Evolutionary conservation across 495 filamentous ascomycete species (phyloP), one percentile per base, ranked within the genome.

Genomic region (Penicillium cataractarum): DNA sequence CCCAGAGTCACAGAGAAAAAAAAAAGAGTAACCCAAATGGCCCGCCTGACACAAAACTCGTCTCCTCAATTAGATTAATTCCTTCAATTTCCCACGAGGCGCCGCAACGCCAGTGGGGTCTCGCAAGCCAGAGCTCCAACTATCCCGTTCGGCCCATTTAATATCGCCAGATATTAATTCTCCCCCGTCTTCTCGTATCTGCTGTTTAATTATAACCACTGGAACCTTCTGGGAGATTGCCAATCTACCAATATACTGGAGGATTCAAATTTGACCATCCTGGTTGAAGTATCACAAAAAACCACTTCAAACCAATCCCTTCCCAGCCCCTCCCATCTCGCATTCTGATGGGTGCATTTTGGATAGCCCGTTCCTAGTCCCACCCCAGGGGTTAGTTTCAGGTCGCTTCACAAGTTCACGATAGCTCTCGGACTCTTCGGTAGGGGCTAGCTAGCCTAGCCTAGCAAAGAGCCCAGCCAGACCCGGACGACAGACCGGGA

Each of bases 301-400:
- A 22, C 21, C 12, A 3, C 42, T 46, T 46, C 42, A 22, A 15
- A 46, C 17, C 42, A 9, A 46, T 46, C 42, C 17, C 17, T 46
- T 21, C 26, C 15, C 35, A 13, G 9, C 4, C 13, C 24, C 24
- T 13, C 29, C 22, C 13, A 13, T 26, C 46, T 58, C 13, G 57
- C 22, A 49, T 19, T 39, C 39, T 61, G 49, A 55, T 26, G 31
- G 53, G 24, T 24, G 46, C 24, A 21, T 24, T 50, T 57, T 42
- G 32, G n/a, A 57, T 33, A 58, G 1, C 33, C 37, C 53, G 52
- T 49, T 17, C 17, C 32, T 10, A 7, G 3, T 3, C 3, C 29
- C 29, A 3, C 29, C n/a, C 9, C 12, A 51, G 31, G 51, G 57
- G 27, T 54, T 53, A 24, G 61, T 64, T 64, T 64, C 61, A 64